Base-by-base conservation (phyloP, 495 filamentous ascomycete species). In the Aspergillus sclerotiicarbonarius region DNA sequence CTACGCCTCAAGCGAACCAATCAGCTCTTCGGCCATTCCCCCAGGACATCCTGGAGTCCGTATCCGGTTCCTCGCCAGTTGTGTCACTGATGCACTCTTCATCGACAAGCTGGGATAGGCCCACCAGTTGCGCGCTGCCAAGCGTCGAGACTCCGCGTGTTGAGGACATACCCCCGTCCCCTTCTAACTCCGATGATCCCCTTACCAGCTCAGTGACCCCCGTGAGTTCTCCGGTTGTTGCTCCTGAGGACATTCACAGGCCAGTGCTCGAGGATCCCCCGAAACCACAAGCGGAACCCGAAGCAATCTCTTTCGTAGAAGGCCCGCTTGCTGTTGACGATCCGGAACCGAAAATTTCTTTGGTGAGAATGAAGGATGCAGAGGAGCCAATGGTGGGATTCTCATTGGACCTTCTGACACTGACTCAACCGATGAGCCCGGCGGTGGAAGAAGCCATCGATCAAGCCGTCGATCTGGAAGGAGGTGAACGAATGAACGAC, bases 11-110 rank as follows among this genome's bases (percentile, higher is more conserved):
- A 56, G 16, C 37, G 25, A n/a, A 56, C 44, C 10, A 20, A 37
- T 54, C 64, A 15, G 45, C 62, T 8, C 31, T 68, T 10, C 57
- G 49, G 15, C 56, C 58, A 1, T 67, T 70, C 32, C 54, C 66
- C 1, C 53, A 37, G 4, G 62, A 72, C 8, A 59, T 50, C 16
- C 3, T 54, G 7, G 52, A 59, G 0, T 46, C 51, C 6, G 7
- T 47, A 0, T 53, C 53, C 8, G 6, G 48, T 21, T 16, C 45
- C 5, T 51, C 51, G 1, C 37, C 60, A 8, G 57, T 35, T 25
- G 31, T 63, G 20, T 59, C 54, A 44, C 25, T 53, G 19, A 25
- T 55, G 15, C 57, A 62, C 8, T 41, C 35, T 35, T 8, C 57
- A 12, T 50, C 52, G 4, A 30, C 49, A 53, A 32, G 31, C 16